Conservation (phyloP, 257 asterid genomes). For the Plantago major region DNA sequence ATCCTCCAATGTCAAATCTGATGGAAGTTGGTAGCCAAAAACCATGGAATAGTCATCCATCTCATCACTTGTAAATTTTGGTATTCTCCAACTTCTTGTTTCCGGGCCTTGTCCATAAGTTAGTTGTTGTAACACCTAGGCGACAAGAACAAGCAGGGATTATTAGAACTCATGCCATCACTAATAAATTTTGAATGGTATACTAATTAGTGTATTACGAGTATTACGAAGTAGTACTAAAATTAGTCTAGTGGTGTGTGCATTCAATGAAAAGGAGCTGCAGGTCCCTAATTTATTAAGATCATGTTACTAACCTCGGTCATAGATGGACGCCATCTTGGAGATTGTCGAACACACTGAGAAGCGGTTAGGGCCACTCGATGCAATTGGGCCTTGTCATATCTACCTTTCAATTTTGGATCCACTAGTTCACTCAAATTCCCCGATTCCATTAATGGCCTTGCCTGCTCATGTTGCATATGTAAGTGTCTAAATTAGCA, state of each 20-base stretch:
- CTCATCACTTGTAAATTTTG: conserved; percentile 80
- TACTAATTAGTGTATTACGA: no score
- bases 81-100: conserved; percentile 56
- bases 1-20: conserved; percentile 56
- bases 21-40: conserved; percentile 69
- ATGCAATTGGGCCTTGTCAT: conserved; percentile 53
- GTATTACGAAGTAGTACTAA: no score
- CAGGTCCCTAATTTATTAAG: no score
- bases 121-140: conserved; percentile 57
- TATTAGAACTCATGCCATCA: no score
- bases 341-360: conserved; percentile 57
- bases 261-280: no score
- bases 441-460: conserved; percentile 76
- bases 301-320: conserved; percentile 42
- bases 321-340: conserved; percentile 70
- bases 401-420: conserved; percentile 58
- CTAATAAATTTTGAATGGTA: no score
- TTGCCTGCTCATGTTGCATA: conserved; percentile 43
- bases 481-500: background rate
- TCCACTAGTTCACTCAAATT: conserved; percentile 59
- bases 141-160: background rate
- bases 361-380: conserved; percentile 69
- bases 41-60: conserved; percentile 77
- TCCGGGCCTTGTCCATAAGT: conserved; percentile 41
- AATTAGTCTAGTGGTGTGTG: no score